Percentiles rank a stretch among this genome's conserved stretches.
Conservation (phyloP, 1,284 basidiomycete species). For the Ganoderma boninense region DNA sequence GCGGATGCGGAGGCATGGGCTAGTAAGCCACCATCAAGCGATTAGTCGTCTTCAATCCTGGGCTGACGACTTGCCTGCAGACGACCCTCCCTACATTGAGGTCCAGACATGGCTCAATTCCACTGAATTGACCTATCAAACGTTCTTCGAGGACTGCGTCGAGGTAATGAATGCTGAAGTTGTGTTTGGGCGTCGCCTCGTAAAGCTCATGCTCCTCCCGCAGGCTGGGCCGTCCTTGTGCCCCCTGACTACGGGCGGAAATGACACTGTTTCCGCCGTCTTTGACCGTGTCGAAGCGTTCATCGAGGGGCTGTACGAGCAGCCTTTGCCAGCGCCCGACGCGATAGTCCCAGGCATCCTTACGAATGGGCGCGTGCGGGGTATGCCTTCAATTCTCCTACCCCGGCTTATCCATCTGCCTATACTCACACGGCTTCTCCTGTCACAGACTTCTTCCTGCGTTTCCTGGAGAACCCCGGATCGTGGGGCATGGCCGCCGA, state of each 20-base stretch:
- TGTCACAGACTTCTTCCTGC: conserved; percentile 33
- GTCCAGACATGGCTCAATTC: conserved; percentile 41
- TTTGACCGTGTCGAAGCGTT: conserved; percentile 45
- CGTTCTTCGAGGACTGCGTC: conserved; percentile 45
- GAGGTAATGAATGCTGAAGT: conserved; percentile 31
- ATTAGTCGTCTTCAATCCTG: neutral
- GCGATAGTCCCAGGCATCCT: conserved; percentile 42
- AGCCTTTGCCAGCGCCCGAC: conserved; percentile 42
- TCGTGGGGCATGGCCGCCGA: conserved; percentile 31
- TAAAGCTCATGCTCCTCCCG: neutral
- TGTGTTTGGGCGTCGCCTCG: too few species aligned
- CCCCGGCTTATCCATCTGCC: too few species aligned
- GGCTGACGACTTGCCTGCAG: conserved; percentile 25
- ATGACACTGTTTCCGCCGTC: conserved; percentile 40
- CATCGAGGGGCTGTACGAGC: conserved; percentile 43
- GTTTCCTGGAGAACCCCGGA: conserved; percentile 19
- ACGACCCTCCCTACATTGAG: conserved; percentile 45
- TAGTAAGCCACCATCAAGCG: conserved; percentile 31
- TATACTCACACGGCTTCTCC: neutral
- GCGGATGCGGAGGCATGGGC: conserved; percentile 38
- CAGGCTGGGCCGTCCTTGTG: conserved; percentile 42
- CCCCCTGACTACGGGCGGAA: conserved; percentile 36
- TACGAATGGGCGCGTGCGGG: conserved; percentile 44
- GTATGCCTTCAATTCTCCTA: conserved; percentile 28
- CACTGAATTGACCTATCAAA: conserved; percentile 43